A percentile compares a stretch with the other conserved stretches of the same genome.
Evolutionary conservation across 1,139 yeast species (phyloP).

Genomic region (Yamadazyma sp.): DNA sequence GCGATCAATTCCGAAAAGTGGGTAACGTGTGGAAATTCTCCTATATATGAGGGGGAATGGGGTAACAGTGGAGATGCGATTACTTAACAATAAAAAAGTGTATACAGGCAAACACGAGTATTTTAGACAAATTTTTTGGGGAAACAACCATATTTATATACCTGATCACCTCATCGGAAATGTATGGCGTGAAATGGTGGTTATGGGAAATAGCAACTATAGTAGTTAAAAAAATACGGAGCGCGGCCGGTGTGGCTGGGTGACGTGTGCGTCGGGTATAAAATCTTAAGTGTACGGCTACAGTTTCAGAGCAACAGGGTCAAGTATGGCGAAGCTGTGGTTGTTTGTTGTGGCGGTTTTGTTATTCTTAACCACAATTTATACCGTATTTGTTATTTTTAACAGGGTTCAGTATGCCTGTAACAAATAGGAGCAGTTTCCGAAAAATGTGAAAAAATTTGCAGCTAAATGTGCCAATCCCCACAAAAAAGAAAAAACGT

Average conservation of each 20-base stretch:
- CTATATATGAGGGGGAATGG: slow-evolving; percentile 1
- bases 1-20: neutral
- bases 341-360: too few relatives aligned
- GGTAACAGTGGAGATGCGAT: neutral
- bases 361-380: too few relatives aligned
- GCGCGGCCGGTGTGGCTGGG: too few relatives aligned
- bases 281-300: neutral
- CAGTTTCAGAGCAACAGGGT: too few relatives aligned
- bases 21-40: neutral
- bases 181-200: neutral
- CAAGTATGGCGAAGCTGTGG: too few relatives aligned
- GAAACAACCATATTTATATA: neutral
- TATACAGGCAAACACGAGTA: neutral
- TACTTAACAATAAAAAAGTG: neutral
- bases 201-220: slow-evolving; percentile 3
- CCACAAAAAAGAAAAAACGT: too few relatives aligned
- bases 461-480: too few relatives aligned
- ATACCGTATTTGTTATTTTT: too few relatives aligned
- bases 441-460: too few relatives aligned
- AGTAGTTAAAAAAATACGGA: slow-evolving; percentile 1
- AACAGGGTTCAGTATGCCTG: too few relatives aligned
- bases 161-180: neutral
- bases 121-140: neutral
- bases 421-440: too few relatives aligned
- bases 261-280: too few relatives aligned